Base-by-base conservation (phyloP, 2,329 filamentous ascomycete species). In the Daldinia sp. region DNA sequence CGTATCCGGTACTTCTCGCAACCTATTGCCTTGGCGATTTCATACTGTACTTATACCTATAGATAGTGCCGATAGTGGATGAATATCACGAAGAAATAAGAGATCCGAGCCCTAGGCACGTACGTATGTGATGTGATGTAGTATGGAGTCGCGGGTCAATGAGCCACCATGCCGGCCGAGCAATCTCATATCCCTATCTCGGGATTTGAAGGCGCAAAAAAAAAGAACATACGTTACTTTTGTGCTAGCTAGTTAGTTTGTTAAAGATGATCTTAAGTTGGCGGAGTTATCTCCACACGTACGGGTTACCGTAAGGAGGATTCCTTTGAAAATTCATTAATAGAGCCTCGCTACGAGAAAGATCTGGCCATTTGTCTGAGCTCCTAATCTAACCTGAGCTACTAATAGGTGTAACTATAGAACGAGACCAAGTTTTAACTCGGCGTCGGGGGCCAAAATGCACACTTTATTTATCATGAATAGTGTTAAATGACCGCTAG, bases 391-490 rank as follows among this genome's bases (percentile, higher is more conserved):
- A 23, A 23, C 20, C 20, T 23, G 20, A 23, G 20, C 20, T 23
- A 23, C 20, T 23, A 23, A 23, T 23, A 23, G 20, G 20, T 23
- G 20, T 23, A 23, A 23, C 20, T 23, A 23, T 23, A 23, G 20
- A 23, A 23, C 2, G 20, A 50, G 42, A 50, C 50, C 44, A 58
- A 63, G 60, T 50, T 39, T 39, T 53, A 54, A 62, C 35, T 59
- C 57, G 63, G 51, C 41, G 55, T 60, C 39, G 55, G 60, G 68
- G 65, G 65, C 65, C 63, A 50, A 65, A 65, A 65, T 13, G 10
- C 15, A n/a, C 26, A 33, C 15, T 51, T 26, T 51, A 51, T n/a
- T 33, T 33, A 15, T 13, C 15, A 51, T 51, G 26, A 33, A 33
- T 33, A 33, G 15, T 51, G 33, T 35, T 35, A 23, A 2, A 23